Evolutionary conservation across 2,329 filamentous ascomycete genomes (phyloP).

Genomic region (Talaromyces piceae): DNA sequence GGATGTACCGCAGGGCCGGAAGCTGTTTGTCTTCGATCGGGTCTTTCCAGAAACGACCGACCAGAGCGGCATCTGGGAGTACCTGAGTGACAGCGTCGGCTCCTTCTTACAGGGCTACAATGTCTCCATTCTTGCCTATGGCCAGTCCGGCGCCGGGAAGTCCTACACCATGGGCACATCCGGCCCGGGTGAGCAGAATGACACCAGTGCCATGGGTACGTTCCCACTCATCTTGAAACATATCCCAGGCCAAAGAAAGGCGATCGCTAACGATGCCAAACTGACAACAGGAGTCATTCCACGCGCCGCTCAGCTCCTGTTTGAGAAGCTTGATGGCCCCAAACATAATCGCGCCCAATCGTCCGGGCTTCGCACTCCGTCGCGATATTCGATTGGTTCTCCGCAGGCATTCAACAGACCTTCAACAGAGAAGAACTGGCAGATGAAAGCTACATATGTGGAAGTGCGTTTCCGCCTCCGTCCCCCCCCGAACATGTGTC

Average conservation of each 20-base stretch:
- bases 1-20: slow-evolving; percentile 84
- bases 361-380: slow-evolving; percentile 72
- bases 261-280: no score
- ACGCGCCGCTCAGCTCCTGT: slow-evolving; percentile 75
- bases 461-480: slow-evolving; percentile 40
- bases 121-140: slow-evolving; percentile 93
- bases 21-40: slow-evolving; percentile 93
- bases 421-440: slow-evolving; percentile 69
- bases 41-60: slow-evolving; percentile 78
- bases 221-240: slow-evolving; percentile 10
- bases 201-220: slow-evolving; percentile 71
- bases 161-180: slow-evolving; percentile 99
- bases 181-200: slow-evolving; percentile 67
- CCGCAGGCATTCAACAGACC: slow-evolving; percentile 40
- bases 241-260: no score
- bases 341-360: slow-evolving; percentile 56
- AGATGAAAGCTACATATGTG: slow-evolving; percentile 87
- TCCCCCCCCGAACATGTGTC: neutral
- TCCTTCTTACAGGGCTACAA: slow-evolving; percentile 96
- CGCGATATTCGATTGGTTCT: slow-evolving; percentile 62
- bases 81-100: slow-evolving; percentile 79
- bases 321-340: slow-evolving; percentile 70
- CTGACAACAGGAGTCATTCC: slow-evolving; percentile 73
- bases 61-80: slow-evolving; percentile 91
- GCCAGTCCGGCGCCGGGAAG: slow-evolving; percentile 94